phyloP scores from a whole-genome alignment of 2,329 filamentous ascomycete species.

The Aspergillus flavus region DNA sequence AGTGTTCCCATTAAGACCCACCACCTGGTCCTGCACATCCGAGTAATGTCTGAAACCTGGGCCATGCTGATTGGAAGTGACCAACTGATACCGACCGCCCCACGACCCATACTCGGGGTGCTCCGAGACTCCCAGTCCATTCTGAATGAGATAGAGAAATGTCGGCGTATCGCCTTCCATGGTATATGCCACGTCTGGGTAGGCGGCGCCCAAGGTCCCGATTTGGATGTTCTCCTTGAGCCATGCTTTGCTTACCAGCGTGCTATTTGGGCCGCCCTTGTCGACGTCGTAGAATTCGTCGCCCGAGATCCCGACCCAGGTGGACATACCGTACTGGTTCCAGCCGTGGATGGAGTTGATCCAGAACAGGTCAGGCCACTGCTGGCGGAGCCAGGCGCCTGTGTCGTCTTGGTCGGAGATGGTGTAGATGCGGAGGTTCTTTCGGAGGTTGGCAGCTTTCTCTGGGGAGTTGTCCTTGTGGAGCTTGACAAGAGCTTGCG shows the following conservation, averaged over 20 bases:
- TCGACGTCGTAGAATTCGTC: conserved; percentile 52
- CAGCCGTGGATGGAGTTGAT: conserved; percentile 60
- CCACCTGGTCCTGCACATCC: conserved; percentile 38
- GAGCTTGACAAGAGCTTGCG: conserved; percentile 49
- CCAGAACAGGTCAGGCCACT: conserved; percentile 59
- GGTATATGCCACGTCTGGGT: conserved; percentile 54
- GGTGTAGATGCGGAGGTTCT: conserved; percentile 55
- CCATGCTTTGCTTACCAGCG: conserved; percentile 55
- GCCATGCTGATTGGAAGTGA: conserved; percentile 16
- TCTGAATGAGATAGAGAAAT: conserved; percentile 46
- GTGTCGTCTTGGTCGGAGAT: conserved; percentile 64
- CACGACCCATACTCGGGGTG: conserved; percentile 46
- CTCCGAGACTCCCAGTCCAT: conserved; percentile 43
- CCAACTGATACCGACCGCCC: conserved; percentile 44
- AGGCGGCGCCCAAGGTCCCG: conserved; percentile 49
- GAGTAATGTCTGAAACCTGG: conserved; percentile 26
- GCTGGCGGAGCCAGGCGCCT: conserved; percentile 57
- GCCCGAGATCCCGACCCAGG: conserved; percentile 61
- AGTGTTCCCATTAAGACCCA: conserved; percentile 35
- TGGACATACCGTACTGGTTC: conserved; percentile 57
- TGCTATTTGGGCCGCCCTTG: conserved; percentile 51
- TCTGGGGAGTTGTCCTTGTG: conserved; percentile 17
- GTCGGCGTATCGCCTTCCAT: conserved; percentile 55
- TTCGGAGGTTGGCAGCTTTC: conserved; percentile 41
- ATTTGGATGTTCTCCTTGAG: conserved; percentile 58